Conservation (phyloP, 306 rosid genomes). For the Rosa persica region DNA sequence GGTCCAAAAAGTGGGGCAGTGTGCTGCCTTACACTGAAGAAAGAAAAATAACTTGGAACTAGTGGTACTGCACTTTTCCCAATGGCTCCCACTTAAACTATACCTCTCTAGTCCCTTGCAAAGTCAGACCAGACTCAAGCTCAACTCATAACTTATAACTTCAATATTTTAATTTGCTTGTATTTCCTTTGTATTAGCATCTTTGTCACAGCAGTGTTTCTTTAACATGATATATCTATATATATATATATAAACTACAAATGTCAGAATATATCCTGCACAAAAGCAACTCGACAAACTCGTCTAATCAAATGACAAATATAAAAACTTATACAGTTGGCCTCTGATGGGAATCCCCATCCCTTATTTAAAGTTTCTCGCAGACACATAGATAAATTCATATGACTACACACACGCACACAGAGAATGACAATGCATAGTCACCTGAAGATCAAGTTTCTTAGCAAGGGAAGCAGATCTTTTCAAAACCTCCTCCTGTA, state of each 20-base stretch:
- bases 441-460: constrained; percentile 87
- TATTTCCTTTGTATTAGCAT: neutral
- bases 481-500: constrained; percentile 95
- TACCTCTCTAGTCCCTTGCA: neutral
- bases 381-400: neutral
- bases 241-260: neutral
- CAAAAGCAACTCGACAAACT: neutral
- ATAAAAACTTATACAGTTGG: neutral
- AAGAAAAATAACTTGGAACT: neutral
- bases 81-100: neutral
- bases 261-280: neutral
- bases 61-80: neutral
- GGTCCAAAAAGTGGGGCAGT: neutral
- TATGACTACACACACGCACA: neutral
- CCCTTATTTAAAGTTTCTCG: neutral
- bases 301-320: neutral
- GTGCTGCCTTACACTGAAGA: neutral
- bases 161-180: neutral
- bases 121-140: neutral
- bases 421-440: constrained; percentile 23
- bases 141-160: neutral
- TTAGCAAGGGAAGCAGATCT: constrained; percentile 72
- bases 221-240: neutral
- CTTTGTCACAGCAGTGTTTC: neutral
- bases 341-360: neutral